Evolutionary conservation across 306 rosid species (phyloP), one percentile per base, ranked within the genome.

Genomic region (Pyrus bretschneideri): DNA sequence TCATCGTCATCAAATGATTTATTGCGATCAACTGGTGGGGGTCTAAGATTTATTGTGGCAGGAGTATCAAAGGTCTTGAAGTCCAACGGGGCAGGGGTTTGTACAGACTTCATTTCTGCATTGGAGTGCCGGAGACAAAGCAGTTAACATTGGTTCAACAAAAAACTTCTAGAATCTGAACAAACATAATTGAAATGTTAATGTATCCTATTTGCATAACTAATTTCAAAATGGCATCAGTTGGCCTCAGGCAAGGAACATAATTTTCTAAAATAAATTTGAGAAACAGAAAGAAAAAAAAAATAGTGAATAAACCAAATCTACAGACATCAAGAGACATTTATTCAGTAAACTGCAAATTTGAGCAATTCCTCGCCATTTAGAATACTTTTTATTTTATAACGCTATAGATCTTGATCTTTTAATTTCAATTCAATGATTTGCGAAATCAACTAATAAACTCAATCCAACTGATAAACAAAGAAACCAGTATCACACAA

Each of bases 21-120:
- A 67, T 62, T 82, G 59, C 93, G 96, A 69, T 93, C 98, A 44
- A 88, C 75, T n/a, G 99, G 99, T 76, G 99, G 99, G 66, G 99
- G 97, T 80, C 83, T 96, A 79, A 96, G 91, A 83, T 80, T 92
- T 81, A 90, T 81, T 59, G 89, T 2, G 46, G 86, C 82, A 29
- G 89, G 57, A 64, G 89, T 30, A 68, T 88, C 91, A 79, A 89
- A 91, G 44, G 92, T 74, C 85, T 91, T 92, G 38, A 77, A n/a
- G 73, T 92, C 88, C 79, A 87, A 49, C 27, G 87, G 67, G 25
- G 91, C 69, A 11, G 96, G 76, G 76, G 87, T 46, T 80, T 88
- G 91, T 68, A 76, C 61, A 15, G 92, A 83, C 85, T 96, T 92
- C 87, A 84, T 77, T 84, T 86, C 99, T 95, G 91, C 84, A 84